Evolutionary conservation across 768 basidiomycete species (phyloP).

Genomic region (Leccinum fibrillosum): DNA sequence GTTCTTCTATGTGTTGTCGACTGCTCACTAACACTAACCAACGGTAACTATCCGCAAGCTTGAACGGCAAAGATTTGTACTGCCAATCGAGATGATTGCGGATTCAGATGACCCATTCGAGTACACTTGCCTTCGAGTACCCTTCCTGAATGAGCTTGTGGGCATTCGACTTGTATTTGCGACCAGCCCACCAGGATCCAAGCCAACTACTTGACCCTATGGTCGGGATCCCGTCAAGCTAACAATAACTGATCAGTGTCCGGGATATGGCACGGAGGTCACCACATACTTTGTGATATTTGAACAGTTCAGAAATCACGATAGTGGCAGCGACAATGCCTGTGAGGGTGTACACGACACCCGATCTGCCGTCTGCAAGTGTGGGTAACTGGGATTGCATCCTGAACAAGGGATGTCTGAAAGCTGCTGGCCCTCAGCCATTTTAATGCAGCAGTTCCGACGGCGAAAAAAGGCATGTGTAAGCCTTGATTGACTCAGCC

Average conservation of each 20-base stretch:
- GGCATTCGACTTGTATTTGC: background rate
- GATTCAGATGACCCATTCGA: background rate
- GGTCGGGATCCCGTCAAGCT: background rate
- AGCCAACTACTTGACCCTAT: background rate
- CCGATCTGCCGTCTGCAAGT: background rate
- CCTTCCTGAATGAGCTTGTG: background rate
- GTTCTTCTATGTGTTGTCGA: conserved; percentile 35
- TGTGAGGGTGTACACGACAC: conserved; percentile 6
- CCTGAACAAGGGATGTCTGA: background rate
- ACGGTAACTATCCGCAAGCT: conserved; percentile 24
- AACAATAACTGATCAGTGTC: background rate
- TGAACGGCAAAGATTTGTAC: conserved; percentile 31
- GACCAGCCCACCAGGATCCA: background rate
- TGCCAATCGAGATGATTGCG: conserved; percentile 4
- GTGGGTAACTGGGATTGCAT: conserved; percentile 5
- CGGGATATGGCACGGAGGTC: background rate
- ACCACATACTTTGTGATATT: conserved; percentile 4
- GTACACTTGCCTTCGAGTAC: background rate
- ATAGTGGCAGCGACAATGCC: conserved; percentile 7
- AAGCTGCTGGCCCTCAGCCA: background rate
- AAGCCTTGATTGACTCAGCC: background rate
- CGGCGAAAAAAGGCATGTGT: background rate
- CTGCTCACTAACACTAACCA: conserved; percentile 41
- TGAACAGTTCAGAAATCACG: conserved; percentile 5
- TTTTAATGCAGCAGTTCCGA: background rate